These are phyloP conservation scores for Hyphodiscus hymeniophilus DNA, from an alignment of 495 filamentous ascomycete species.

Conservation along the genomic window DNA sequence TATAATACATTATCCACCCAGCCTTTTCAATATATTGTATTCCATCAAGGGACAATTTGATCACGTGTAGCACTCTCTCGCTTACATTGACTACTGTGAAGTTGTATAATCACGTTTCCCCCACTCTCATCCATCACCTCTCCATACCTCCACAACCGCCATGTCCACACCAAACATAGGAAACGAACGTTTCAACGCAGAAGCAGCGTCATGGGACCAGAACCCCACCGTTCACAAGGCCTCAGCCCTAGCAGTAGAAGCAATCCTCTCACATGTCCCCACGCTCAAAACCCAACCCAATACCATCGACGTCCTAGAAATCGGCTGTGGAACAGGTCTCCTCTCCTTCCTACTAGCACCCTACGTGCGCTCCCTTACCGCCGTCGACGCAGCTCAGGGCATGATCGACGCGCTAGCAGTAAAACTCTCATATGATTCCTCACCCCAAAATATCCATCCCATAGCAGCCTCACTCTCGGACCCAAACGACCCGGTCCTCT, in stretches of 20 bases:
- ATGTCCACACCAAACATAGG: too few relatives aligned
- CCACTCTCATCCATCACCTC: too few relatives aligned
- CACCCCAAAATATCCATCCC: conserved; percentile 18
- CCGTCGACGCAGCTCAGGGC: conserved; percentile 41
- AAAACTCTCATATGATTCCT: conserved; percentile 26
- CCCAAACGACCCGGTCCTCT: conserved; percentile 26
- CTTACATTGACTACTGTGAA: too few relatives aligned
- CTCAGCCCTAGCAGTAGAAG: conserved; percentile 23
- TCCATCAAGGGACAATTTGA: too few relatives aligned
- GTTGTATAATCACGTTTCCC: too few relatives aligned
- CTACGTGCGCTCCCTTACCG: conserved; percentile 31
- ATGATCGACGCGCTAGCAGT: conserved; percentile 41
- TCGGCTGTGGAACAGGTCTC: conserved; percentile 50
- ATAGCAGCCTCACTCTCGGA: conserved; percentile 27
- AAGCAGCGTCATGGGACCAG: conserved; percentile 32
- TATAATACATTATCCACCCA: too few relatives aligned
- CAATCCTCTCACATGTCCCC: conserved; percentile 24
- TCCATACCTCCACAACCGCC: too few relatives aligned
- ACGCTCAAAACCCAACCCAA: not conserved
- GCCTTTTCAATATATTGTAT: too few relatives aligned
- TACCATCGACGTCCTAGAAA: conserved; percentile 40
- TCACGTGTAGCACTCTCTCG: too few relatives aligned
- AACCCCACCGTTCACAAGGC: conserved; percentile 29
- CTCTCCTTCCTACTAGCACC: conserved; percentile 41
- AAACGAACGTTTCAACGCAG: conserved; percentile 30